Evolutionary conservation across 306 rosid species (phyloP).

Genomic region (Rubus idaeus): DNA sequence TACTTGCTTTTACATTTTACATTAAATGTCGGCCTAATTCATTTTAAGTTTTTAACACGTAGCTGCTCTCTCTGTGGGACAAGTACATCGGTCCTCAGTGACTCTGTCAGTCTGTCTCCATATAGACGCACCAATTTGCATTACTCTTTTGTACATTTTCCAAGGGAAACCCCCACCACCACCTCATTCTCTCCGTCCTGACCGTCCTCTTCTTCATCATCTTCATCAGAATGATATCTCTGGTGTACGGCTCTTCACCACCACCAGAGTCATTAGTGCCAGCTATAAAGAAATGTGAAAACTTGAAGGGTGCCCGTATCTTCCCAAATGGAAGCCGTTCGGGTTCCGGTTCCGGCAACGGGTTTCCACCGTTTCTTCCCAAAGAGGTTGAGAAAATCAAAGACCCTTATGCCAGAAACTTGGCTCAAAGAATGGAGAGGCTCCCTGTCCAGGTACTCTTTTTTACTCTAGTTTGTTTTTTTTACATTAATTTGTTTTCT

Average conservation of each 20-base stretch:
- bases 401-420: slow-evolving; percentile 65
- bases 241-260: slow-evolving; percentile 13
- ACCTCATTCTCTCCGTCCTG: neutral
- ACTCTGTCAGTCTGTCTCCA: neutral
- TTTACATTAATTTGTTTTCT: neutral
- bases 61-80: no score
- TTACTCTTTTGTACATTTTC: neutral
- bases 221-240: slow-evolving; percentile 5
- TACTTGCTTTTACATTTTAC: no score
- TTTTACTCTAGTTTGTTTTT: neutral
- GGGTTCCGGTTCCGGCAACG: slow-evolving; percentile 12
- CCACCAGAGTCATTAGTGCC: neutral
- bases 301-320: slow-evolving; percentile 7
- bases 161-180: neutral
- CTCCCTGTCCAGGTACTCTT: slow-evolving; percentile 61
- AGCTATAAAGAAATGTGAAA: slow-evolving; percentile 22
- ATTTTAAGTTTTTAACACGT: no score
- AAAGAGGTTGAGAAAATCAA: slow-evolving; percentile 53
- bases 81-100: neutral
- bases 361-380: slow-evolving; percentile 78
- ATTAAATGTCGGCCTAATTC: no score
- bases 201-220: neutral
- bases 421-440: slow-evolving; percentile 73
- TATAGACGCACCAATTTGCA: neutral
- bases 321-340: neutral